Conservation (phyloP, 768 basidiomycete genomes). For the Rhodotorula paludigena region DNA sequence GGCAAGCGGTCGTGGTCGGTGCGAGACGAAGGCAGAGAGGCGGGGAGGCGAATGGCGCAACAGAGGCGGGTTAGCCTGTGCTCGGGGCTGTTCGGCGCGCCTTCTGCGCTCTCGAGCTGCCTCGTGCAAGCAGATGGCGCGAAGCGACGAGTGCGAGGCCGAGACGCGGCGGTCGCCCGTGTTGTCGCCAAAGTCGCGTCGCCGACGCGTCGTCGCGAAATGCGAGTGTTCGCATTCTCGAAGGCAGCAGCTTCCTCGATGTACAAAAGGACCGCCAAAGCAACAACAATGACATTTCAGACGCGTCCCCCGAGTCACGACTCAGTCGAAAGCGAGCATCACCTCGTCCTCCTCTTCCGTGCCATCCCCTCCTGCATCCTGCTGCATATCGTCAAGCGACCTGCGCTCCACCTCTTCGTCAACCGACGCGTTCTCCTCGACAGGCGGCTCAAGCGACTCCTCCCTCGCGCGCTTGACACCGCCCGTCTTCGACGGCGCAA, state of each 20-base stretch:
- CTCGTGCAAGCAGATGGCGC: no score
- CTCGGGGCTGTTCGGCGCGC: no score
- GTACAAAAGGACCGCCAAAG: background rate
- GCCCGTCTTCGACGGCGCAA: background rate
- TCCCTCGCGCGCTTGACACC: background rate
- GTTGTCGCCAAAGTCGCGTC: no score
- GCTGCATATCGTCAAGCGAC: background rate
- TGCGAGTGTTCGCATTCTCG: no score
- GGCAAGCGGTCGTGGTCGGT: no score
- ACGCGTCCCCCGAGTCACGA: background rate
- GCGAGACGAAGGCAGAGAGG: no score
- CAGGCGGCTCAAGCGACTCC: background rate
- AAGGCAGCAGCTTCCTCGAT: background rate
- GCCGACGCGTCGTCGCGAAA: background rate
- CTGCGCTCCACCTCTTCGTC: background rate
- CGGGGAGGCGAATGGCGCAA: no score
- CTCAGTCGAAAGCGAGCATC: conserved; percentile 15
- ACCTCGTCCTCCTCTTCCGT: conserved; percentile 1
- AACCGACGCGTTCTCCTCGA: background rate
- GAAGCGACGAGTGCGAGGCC: no score
- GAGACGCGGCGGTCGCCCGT: no score
- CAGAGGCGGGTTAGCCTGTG: no score
- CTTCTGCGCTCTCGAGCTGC: no score
- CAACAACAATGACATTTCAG: background rate
- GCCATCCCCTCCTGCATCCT: background rate